phyloP scores from a whole-genome alignment of 495 filamentous ascomycete species.

The Aspergillus leporis region DNA sequence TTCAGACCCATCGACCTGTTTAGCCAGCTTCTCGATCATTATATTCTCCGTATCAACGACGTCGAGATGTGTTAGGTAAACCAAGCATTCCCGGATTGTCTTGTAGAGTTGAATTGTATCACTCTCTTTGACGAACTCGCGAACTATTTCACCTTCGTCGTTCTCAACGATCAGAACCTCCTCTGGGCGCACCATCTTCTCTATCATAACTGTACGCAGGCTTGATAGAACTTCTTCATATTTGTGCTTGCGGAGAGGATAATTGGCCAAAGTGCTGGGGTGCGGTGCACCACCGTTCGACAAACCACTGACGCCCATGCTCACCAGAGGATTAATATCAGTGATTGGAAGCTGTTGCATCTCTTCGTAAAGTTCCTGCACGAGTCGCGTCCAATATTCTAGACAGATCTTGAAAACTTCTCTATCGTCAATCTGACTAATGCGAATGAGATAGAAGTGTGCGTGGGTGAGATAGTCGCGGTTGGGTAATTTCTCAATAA shows the following conservation, averaged over 20 bases:
- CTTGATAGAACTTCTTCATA: conserved; percentile 93
- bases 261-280: conserved; percentile 76
- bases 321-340: conserved; percentile 84
- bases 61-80: conserved; percentile 96
- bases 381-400: conserved; percentile 98
- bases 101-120: conserved; percentile 99
- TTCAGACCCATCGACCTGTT: conserved; percentile 90
- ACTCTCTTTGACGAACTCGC: conserved; percentile 98
- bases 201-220: conserved; percentile 96
- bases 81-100: conserved; percentile 94
- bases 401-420: conserved; percentile 99
- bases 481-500: conserved; percentile 94
- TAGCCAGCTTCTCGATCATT: conserved; percentile 96
- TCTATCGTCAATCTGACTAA: conserved; percentile 96
- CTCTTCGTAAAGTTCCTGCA: conserved; percentile 98
- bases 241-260: conserved; percentile 94
- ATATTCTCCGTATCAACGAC: conserved; percentile 97
- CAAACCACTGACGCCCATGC: conserved; percentile 68
- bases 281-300: conserved; percentile 81
- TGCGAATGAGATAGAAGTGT: conserved; percentile 96
- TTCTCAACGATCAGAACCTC: conserved; percentile 99
- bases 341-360: conserved; percentile 93
- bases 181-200: conserved; percentile 98
- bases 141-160: conserved; percentile 97
- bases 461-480: conserved; percentile 91